Evolutionary conservation across 495 filamentous ascomycete species (phyloP).

Genomic region (Cudoniella acicularis): DNA sequence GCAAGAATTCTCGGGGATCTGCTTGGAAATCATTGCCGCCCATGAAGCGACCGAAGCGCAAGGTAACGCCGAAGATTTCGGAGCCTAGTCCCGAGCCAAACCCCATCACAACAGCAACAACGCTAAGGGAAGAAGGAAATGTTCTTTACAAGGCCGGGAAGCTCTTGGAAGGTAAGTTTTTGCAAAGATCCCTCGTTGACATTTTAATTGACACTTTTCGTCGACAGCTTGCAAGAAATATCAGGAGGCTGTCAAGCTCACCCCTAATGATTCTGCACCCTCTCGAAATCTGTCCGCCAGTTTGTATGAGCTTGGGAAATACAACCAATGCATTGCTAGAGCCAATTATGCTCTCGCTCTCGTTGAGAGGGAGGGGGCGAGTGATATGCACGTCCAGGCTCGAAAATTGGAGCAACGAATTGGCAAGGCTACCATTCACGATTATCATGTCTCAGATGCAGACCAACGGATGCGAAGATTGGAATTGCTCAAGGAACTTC

Average conservation of each 20-base stretch:
- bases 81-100: neutral
- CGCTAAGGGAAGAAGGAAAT: conserved; percentile 1
- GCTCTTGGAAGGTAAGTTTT: neutral
- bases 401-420: neutral
- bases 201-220: neutral
- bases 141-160: neutral
- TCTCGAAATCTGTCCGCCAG: neutral
- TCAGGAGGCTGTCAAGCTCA: neutral
- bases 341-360: neutral
- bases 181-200: neutral
- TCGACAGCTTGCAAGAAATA: neutral
- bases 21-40: neutral
- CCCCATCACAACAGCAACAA: neutral
- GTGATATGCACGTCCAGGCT: neutral
- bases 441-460: neutral
- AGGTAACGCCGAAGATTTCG: too few relatives aligned
- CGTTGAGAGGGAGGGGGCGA: neutral
- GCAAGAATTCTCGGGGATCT: too few relatives aligned
- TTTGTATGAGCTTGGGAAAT: neutral
- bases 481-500: neutral
- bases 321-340: neutral
- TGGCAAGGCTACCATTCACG: neutral
- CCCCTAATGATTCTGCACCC: neutral
- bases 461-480: neutral
- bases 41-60: neutral